Percentiles rank a stretch among this genome's conserved stretches.
phyloP scores from a whole-genome alignment of 148 eudicot genomes.

The Bassia scoparia region DNA sequence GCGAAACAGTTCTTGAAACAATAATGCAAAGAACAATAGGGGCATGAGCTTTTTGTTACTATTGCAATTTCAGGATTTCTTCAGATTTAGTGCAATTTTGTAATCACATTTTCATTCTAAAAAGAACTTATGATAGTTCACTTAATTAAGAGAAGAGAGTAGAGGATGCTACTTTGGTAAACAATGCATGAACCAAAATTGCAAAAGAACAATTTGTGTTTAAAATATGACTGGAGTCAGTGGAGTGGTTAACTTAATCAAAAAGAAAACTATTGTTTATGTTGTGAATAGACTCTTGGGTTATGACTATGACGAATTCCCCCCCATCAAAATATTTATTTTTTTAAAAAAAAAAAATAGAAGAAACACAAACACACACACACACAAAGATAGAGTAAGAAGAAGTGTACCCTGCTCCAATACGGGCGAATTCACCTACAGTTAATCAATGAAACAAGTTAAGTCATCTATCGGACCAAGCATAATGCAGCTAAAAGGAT shows the following conservation, averaged over 20 bases:
- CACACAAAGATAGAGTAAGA: conserved; percentile 11
- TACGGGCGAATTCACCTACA: conserved; percentile 88
- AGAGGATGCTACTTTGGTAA: neutral
- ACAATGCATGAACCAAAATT: neutral
- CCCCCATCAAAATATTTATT: no score
- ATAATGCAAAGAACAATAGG: neutral
- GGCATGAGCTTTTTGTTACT: neutral
- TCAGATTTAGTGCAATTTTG: neutral
- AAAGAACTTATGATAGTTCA: neutral
- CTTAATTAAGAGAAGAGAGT: neutral
- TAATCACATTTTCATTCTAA: neutral
- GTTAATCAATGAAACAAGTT: conserved; percentile 10
- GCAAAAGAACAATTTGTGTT: neutral
- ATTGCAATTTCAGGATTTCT: neutral
- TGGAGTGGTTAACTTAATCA: no score
- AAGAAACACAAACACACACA: no score
- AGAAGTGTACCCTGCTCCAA: conserved; percentile 95
- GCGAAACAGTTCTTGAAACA: no score
- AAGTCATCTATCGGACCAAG: neutral
- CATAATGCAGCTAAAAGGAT: neutral
- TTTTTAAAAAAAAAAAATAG: no score
- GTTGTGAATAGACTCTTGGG: neutral
- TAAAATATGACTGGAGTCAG: neutral
- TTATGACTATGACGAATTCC: neutral
- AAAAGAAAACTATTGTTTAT: neutral